Base-by-base conservation (phyloP, 768 basidiomycete species). In the Xanthoconium stramineum region DNA sequence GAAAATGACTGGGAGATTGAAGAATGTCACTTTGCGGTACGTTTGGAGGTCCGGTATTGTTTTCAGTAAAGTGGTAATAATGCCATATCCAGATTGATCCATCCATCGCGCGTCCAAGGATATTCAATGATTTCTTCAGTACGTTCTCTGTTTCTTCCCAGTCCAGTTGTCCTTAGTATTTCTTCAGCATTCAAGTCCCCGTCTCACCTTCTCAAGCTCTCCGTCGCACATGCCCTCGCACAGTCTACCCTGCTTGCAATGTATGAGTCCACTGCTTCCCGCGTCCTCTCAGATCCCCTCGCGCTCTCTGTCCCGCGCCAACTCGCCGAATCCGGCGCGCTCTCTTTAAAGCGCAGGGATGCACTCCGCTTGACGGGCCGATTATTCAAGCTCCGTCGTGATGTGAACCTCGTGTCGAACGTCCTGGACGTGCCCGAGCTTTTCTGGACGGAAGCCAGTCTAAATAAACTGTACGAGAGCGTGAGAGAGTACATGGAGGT, bases 111-210 rank as follows among this genome's bases (percentile, higher is more conserved):
- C 93, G 88, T 63, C 95, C 94, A 15, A 83, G 94, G 45, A 94
- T 98, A 60, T 97, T 91, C 75, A 96, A 98, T 59, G 94, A 96
- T 70, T 91, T 95, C 74, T 96, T 95, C 74, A 94, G 94, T 94
- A 65, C 62, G 88, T 30, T 51, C n/a, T 17, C 38, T 10, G 32
- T 49, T 28, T 36, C 19, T 24, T 32, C 8, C 59, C 10, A 36
- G 32, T 30, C 7, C 28, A 29, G 12, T 28, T 36, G 24, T 46
- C 13, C 40, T 60, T 19, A 47, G 6, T 14, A 40, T 47, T 47
- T 44, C 6, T 29, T 5, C 61, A 95, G 94, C 95, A 5, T 87
- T 97, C 67, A 95, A 94, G 75, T 89, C 91, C 1, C 88, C 86
- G 28, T 95, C 94, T 0, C 91, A 93, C 64, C 83, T 94, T 39